Evolutionary conservation across 148 eudicot genomes (phyloP).

Genomic region (Vaccinium macrocarpon): DNA sequence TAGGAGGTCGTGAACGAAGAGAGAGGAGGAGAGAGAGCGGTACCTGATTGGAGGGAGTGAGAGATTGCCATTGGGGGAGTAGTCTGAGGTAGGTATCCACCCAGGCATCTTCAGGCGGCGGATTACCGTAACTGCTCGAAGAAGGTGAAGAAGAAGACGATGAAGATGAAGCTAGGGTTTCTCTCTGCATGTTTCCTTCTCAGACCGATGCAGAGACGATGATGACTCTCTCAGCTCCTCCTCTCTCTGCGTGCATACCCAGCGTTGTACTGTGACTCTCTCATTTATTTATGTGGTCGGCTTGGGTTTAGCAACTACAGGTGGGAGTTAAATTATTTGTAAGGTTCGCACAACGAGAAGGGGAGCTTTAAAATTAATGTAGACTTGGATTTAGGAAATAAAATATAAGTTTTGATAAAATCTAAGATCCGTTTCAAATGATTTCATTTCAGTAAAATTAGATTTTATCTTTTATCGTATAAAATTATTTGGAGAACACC

Average conservation of each 20-base stretch:
- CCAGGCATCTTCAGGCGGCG: constrained; percentile 68
- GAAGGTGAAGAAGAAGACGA: constrained; percentile 25
- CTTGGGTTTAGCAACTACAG: neutral
- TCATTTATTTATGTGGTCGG: neutral
- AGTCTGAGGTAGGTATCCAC: constrained; percentile 40
- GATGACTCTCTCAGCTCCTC: neutral
- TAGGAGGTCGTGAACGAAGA: neutral
- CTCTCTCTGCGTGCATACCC: neutral
- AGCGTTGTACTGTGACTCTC: too few relatives aligned
- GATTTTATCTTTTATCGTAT: too few relatives aligned
- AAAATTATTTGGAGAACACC: too few relatives aligned
- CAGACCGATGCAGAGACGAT: neutral
- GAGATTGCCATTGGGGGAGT: constrained; percentile 70
- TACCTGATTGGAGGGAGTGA: constrained; percentile 47
- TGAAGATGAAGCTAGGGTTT: constrained; percentile 61
- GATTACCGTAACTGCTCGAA: constrained; percentile 24
- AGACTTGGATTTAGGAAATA: too few relatives aligned
- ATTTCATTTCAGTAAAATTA: too few relatives aligned
- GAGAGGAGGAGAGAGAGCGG: neutral
- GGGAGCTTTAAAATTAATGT: too few relatives aligned
- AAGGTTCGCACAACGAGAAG: too few relatives aligned
- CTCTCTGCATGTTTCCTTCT: constrained; percentile 40
- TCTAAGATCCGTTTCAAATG: too few relatives aligned
- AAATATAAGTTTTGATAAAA: too few relatives aligned
- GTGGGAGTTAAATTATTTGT: neutral